These are phyloP conservation scores for Linderniella brevidens DNA, from an alignment of 257 asterid species.

Conservation along the genomic window DNA sequence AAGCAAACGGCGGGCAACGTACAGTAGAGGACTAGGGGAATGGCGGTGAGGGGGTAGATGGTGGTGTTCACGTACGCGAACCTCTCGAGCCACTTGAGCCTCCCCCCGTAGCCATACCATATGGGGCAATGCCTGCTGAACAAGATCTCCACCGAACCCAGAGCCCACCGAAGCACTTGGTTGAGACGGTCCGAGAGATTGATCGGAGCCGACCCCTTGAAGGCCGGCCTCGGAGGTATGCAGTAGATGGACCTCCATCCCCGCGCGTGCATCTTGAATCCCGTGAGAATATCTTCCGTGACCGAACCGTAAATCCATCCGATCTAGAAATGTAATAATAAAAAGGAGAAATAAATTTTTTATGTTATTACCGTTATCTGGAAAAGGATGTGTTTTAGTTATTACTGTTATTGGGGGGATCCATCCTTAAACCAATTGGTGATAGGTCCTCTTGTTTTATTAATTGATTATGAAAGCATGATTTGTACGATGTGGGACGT, in stretches of 20 bases:
- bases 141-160: conserved; percentile 91
- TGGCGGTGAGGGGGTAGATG: conserved; percentile 76
- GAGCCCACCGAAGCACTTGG: conserved; percentile 99
- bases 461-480: too few species aligned
- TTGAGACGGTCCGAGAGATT: conserved; percentile 96
- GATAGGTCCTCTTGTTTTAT: too few species aligned
- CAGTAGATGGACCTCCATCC: conserved; percentile 98
- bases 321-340: conserved; percentile 29
- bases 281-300: conserved; percentile 97
- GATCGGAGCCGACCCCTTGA: conserved; percentile 95
- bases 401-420: too few species aligned
- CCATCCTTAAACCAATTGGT: too few species aligned
- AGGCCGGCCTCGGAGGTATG: conserved; percentile 86
- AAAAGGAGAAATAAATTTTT: not conserved
- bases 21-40: conserved; percentile 77
- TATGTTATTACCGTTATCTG: too few species aligned
- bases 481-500: too few species aligned
- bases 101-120: conserved; percentile 86
- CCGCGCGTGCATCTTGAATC: conserved; percentile 98
- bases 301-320: conserved; percentile 99
- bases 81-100: conserved; percentile 93
- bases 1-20: conserved; percentile 91
- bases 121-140: conserved; percentile 94
- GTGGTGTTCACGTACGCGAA: conserved; percentile 88
- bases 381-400: too few species aligned